A percentile compares a stretch with the other conserved stretches of the same genome.
Evolutionary conservation across 1,139 yeast species (phyloP).

Genomic region (Ashbya aceris): DNA sequence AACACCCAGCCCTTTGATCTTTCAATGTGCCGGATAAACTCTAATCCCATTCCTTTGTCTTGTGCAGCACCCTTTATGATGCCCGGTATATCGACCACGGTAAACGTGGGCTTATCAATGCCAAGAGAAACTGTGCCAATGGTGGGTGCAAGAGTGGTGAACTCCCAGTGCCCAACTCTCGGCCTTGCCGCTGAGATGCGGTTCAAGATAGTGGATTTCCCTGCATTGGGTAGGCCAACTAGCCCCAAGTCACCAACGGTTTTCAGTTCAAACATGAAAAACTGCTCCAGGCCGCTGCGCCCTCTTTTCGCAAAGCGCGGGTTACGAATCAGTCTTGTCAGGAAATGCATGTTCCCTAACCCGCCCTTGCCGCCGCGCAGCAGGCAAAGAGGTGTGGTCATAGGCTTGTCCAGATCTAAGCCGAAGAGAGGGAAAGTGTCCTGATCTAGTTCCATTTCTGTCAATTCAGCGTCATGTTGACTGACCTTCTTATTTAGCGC

Average conservation of each 20-base stretch:
- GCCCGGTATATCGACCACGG: constrained; percentile 97
- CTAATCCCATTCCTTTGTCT: constrained; percentile 89
- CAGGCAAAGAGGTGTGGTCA: constrained; percentile 57
- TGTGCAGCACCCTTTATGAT: constrained; percentile 78
- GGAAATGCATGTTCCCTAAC: constrained; percentile 90
- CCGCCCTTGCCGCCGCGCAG: constrained; percentile 89
- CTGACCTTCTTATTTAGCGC: constrained; percentile 54
- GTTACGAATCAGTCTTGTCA: constrained; percentile 73
- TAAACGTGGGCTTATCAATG: constrained; percentile 63
- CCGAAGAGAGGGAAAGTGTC: constrained; percentile 78
- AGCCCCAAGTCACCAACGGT: constrained; percentile 86
- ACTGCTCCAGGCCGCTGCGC: constrained; percentile 54
- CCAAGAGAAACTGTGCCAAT: constrained; percentile 75
- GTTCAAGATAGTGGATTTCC: constrained; percentile 78
- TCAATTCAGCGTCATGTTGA: constrained; percentile 52
- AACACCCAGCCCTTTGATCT: constrained; percentile 84
- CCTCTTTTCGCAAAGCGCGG: constrained; percentile 85
- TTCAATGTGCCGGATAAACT: constrained; percentile 84
- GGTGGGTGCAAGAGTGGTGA: constrained; percentile 86
- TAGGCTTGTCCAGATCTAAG: constrained; percentile 58
- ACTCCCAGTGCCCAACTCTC: constrained; percentile 92
- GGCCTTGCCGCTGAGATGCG: constrained; percentile 91
- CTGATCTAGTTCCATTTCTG: constrained; percentile 46
- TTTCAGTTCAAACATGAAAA: constrained; percentile 73
- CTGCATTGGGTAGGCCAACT: constrained; percentile 95